A percentile compares a stretch with the other conserved stretches of the same genome.
Conservation (phyloP, 345 rosid genomes). For the Ceriops tagal region DNA sequence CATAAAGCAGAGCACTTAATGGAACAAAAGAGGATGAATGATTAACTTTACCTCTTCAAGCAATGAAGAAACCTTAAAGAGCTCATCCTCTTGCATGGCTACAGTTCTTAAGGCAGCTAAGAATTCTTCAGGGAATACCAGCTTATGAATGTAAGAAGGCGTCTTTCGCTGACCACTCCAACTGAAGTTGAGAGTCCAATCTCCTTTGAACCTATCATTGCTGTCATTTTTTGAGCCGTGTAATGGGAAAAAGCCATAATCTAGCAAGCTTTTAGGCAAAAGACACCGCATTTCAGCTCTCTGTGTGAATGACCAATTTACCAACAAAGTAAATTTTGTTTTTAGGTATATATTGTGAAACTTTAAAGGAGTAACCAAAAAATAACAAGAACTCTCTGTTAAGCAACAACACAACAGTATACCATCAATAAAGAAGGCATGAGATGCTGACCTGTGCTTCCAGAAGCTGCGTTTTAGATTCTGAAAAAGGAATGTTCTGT, state of each 20-base stretch:
- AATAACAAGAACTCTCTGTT: background rate
- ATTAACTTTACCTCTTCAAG: constrained; percentile 68
- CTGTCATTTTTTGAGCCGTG: constrained; percentile 33
- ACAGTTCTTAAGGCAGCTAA: constrained; percentile 78
- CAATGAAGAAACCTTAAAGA: constrained; percentile 59
- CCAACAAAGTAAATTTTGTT: constrained; percentile 9
- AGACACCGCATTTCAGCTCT: constrained; percentile 80
- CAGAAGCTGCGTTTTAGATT: constrained; percentile 76
- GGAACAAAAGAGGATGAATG: background rate
- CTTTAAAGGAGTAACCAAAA: background rate
- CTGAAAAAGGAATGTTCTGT: constrained; percentile 54
- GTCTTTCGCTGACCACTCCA: constrained; percentile 86
- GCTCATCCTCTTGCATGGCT: constrained; percentile 72
- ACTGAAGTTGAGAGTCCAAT: constrained; percentile 50
- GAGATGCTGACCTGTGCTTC: constrained; percentile 64
- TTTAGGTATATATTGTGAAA: background rate
- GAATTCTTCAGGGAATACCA: constrained; percentile 81
- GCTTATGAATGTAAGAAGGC: constrained; percentile 67
- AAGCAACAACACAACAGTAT: background rate
- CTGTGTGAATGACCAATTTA: constrained; percentile 38
- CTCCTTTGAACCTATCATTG: constrained; percentile 20
- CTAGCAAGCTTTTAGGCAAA: constrained; percentile 59
- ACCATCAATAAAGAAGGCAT: too few relatives aligned
- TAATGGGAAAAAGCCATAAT: constrained; percentile 57
- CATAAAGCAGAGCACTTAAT: background rate